Evolutionary conservation across 2,329 filamentous ascomycete species (phyloP).

Genomic region (Aspergillus sp.): DNA sequence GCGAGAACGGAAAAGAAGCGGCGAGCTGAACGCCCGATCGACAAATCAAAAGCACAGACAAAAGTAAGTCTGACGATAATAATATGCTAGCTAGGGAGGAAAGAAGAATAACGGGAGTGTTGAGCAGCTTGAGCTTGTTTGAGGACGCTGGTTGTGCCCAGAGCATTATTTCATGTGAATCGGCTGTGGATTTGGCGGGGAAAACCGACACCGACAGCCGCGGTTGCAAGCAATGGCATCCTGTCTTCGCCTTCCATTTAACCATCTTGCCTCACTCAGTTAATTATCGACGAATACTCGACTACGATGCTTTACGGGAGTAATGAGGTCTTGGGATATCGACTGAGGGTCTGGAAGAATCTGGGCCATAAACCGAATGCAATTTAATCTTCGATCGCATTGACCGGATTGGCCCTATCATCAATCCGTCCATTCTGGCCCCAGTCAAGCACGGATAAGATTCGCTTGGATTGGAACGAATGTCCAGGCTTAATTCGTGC

Average conservation of each 20-base stretch:
- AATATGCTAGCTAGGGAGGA: background rate
- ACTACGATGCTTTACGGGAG: background rate
- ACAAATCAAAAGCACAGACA: background rate
- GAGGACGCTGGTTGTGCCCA: background rate
- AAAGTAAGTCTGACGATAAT: background rate
- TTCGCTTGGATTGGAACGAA: background rate
- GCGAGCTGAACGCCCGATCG: background rate
- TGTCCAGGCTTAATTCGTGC: background rate
- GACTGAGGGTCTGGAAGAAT: background rate
- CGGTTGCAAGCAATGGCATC: background rate
- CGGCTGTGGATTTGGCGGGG: conserved; percentile 10
- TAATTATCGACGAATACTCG: background rate
- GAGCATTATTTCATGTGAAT: conserved; percentile 11
- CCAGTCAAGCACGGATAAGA: background rate
- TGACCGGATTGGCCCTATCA: background rate
- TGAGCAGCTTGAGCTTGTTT: background rate
- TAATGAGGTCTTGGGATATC: background rate
- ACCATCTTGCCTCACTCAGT: background rate
- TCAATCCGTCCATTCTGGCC: background rate
- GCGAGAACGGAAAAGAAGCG: background rate
- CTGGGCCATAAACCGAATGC: background rate
- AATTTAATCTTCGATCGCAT: background rate
- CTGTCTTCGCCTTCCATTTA: background rate
- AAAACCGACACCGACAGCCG: conserved; percentile 11
- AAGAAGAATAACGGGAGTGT: background rate